Percentiles rank a stretch among this genome's conserved stretches.
Conservation (phyloP, 2,329 filamentous ascomycete species). For the Escovopsis sp. region DNA sequence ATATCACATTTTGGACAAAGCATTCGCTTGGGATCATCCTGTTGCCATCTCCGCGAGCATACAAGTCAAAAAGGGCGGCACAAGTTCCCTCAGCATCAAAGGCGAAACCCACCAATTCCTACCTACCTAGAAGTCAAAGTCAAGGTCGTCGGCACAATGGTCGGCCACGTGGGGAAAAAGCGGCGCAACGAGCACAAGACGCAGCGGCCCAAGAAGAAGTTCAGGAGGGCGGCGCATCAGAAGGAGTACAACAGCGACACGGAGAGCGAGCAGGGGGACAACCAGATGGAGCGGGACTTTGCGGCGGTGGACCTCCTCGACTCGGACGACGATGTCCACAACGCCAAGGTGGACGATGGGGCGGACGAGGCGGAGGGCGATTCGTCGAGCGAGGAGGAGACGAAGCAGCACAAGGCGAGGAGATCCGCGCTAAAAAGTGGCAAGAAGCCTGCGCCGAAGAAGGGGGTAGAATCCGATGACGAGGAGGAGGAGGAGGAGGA, state of each 20-base stretch:
- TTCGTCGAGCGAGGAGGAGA: conserved; percentile 23
- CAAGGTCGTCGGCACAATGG: conserved; percentile 14
- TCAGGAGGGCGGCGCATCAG: conserved; percentile 26
- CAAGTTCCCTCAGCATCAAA: background rate
- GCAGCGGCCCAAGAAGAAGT: conserved; percentile 34
- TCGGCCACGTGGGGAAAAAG: conserved; percentile 19
- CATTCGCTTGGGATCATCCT: too few relatives aligned
- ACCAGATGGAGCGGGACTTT: conserved; percentile 24
- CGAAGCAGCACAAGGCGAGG: background rate
- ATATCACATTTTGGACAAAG: too few relatives aligned
- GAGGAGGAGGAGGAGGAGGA: conserved; percentile 7
- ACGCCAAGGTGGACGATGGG: conserved; percentile 36
- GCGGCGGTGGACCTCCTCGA: conserved; percentile 39
- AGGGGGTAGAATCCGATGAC: conserved; percentile 12
- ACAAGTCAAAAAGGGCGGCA: too few relatives aligned
- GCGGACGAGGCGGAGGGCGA: conserved; percentile 22
- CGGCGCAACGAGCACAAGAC: conserved; percentile 16
- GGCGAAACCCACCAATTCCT: conserved; percentile 3
- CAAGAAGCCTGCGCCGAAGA: conserved; percentile 15
- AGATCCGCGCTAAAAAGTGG: conserved; percentile 13
- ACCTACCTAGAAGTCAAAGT: background rate
- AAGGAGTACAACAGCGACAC: conserved; percentile 38
- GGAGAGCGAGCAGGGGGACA: conserved; percentile 20
- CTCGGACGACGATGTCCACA: conserved; percentile 42
- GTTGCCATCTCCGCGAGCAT: too few relatives aligned